Base-by-base conservation (phyloP, 495 filamentous ascomycete genomes). In the Xylaria telfairii region DNA sequence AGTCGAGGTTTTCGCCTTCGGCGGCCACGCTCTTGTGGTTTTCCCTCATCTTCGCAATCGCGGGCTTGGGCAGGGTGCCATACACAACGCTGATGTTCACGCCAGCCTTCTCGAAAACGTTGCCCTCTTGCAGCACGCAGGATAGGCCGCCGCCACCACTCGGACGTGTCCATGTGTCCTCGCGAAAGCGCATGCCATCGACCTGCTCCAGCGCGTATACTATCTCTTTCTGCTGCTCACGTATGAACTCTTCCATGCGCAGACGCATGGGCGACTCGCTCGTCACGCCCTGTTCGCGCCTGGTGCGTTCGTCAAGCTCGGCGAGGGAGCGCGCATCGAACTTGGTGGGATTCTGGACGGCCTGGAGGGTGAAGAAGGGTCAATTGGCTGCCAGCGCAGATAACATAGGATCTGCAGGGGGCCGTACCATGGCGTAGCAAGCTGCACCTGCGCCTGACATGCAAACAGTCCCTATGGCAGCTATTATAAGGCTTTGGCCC, bases 61-160 rank as follows among this genome's bases (percentile, higher is more conserved):
- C 96, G 0, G 93, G 86, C 63, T 92, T 90, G 13, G 96, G 95
- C 17, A 99, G 86, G 44, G 92, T 92, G 69, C 96, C 96, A 75
- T 99, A 98, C 24, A 99, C 96, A 56, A 97, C 88, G 56, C 92
- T 95, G 72, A 94, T 95, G 75, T 96, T 97, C 53, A 98, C 96
- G 17, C 96, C 96, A 44, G 95, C 96, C 81, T 99, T 99, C 82
- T 99, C 96, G 78, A 98, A 99, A 39, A 98, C 93, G 63, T 96
- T 93, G 44, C 96, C 95, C 67, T 97, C 93, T 78, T 99, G 96
- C 39, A 98, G 86, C 12, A 98, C 95, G 81, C 95, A 97, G 6
- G 93, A 96, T 67, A 94, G 92, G 47, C 96, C 96, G 63, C 87
- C 87, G 41, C 88, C 88, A 57, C 95, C 95, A 77, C 92, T 90